Evolutionary conservation across 768 basidiomycete genomes (phyloP).

Genomic region (Solioccasus polychromus): DNA sequence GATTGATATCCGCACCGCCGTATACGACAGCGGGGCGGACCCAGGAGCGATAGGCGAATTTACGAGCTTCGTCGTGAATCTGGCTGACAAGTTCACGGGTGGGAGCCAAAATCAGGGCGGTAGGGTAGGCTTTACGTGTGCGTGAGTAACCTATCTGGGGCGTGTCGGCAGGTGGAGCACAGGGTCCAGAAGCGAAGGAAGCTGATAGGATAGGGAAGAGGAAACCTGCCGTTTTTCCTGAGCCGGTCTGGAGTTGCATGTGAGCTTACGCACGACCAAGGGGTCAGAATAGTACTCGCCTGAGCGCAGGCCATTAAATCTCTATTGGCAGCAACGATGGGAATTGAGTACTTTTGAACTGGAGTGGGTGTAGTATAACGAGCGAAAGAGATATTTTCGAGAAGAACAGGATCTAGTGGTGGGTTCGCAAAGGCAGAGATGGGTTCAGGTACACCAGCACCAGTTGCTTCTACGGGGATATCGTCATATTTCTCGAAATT

Average conservation of each 20-base stretch:
- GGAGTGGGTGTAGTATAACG: slow-evolving; percentile 96
- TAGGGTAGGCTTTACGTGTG: slow-evolving; percentile 89
- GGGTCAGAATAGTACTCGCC: slow-evolving; percentile 40
- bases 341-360: slow-evolving; percentile 99
- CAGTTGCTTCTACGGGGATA: slow-evolving; percentile 98
- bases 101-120: slow-evolving; percentile 95
- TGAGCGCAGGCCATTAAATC: slow-evolving; percentile 96
- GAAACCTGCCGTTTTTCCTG: slow-evolving; percentile 99
- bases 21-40: slow-evolving; percentile 98
- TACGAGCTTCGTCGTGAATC: slow-evolving; percentile 98
- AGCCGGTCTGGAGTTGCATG: slow-evolving; percentile 74
- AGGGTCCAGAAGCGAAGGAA: slow-evolving; percentile 82
- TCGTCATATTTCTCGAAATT: slow-evolving; percentile 99
- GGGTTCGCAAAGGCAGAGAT: slow-evolving; percentile 82
- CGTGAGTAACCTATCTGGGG: slow-evolving; percentile 54
- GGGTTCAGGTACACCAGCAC: slow-evolving; percentile 95
- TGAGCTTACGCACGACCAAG: slow-evolving; percentile 17
- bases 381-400: slow-evolving; percentile 93
- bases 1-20: slow-evolving; percentile 97
- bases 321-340: slow-evolving; percentile 87
- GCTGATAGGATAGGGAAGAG: slow-evolving; percentile 98
- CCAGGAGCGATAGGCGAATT: slow-evolving; percentile 99
- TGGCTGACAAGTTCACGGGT: slow-evolving; percentile 99
- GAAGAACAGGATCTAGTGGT: slow-evolving; percentile 87
- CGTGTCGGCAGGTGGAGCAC: slow-evolving; percentile 56